phyloP scores from a whole-genome alignment of 2,329 filamentous ascomycete genomes.

The Grosmannia huntii region DNA sequence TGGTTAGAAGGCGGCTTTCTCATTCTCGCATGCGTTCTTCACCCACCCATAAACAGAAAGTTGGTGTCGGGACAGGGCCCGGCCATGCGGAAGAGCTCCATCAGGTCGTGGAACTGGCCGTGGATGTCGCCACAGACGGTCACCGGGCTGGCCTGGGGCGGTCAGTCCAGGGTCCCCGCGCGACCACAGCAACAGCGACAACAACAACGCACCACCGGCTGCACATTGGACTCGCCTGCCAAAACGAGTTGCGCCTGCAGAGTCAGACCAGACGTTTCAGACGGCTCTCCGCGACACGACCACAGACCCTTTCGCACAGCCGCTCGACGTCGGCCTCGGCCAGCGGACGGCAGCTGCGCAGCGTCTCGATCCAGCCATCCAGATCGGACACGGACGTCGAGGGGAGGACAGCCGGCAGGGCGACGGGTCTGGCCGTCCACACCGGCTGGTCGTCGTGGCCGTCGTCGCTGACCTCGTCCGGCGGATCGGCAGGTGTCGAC shows the following conservation, averaged over 20 bases:
- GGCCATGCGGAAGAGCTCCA: not conserved
- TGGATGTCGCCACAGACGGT: slow-evolving; percentile 1
- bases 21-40: too few relatives aligned
- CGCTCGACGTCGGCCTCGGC: not conserved
- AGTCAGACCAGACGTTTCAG: not conserved
- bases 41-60: slow-evolving; percentile 1
- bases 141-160: not conserved
- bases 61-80: not conserved
- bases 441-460: not conserved
- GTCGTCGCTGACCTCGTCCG: not conserved
- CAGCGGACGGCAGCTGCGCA: not conserved
- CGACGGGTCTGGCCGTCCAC: not conserved
- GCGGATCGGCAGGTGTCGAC: not conserved
- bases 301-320: not conserved
- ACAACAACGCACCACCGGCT: not conserved
- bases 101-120: slow-evolving; percentile 1
- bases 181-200: too few relatives aligned
- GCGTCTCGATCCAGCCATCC: not conserved
- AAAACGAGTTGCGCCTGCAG: not conserved
- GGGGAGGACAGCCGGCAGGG: not conserved
- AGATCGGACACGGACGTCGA: not conserved
- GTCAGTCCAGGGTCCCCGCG: not conserved
- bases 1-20: not conserved
- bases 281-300: not conserved
- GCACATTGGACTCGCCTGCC: not conserved